Base-by-base conservation (phyloP, 345 rosid species). In the Citrus australasica region DNA sequence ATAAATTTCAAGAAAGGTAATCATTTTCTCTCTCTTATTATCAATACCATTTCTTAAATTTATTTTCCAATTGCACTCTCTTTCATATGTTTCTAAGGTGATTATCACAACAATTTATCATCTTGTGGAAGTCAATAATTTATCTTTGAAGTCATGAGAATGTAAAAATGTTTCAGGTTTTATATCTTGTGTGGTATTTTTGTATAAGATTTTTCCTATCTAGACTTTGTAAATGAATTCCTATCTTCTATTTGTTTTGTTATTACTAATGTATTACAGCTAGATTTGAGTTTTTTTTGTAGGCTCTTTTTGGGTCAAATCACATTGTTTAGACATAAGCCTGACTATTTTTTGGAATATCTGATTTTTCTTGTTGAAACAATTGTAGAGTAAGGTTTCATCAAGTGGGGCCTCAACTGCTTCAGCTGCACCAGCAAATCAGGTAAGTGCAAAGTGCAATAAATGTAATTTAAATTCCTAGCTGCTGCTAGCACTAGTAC, bases 391-490 rank as follows among this genome's bases (percentile, higher is more conserved):
- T 78, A 93, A 93, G 86, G 85, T 83, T 84, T 69, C 92, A 30
- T 78, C 94, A 38, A 79, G 88, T 42, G 93, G 89, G 76, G 82
- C 87, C 7, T 88, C 98, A 76, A 79, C 88, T 77, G 78, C 88
- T 63, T 84, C 92, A 73, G 75, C 88, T 80, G 87, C 85, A n/a
- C 71, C 88, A 76, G 65, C 90, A 81, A 25, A 78, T 66, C 88
- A 80, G 90, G 97, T 87, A 59, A 83, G 71, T 77, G 48, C 19
- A 28, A 65, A 46, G 51, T 46, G 51, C 51, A 46, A 46, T 56
- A 65, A 53, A 25, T 21, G 4, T 55, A 21, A 61, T 66, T 35
- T 28, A 13, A 33, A 3, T 22, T 35, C 6, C 11, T 67, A 22
- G 6, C n/a, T 76, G 24, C 61, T 48, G 32, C 33, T 51, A 22